Base-by-base conservation (phyloP, 352 stramenopile genomes). In the Achlya hypogyna region DNA sequence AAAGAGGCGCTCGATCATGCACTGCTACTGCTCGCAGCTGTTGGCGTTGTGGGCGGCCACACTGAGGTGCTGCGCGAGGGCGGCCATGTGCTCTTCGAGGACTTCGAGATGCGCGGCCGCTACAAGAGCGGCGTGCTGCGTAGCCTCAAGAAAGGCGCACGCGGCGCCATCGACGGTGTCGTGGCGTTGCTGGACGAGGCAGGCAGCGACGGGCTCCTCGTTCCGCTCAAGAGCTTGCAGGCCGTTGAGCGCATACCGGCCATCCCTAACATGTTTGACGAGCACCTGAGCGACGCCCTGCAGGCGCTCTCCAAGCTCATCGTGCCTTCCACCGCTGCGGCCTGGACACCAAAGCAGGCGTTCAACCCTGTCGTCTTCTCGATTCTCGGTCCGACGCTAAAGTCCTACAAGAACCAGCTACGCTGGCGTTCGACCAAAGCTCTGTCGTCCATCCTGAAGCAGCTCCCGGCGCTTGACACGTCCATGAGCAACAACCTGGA, bases 381-480 rank as follows among this genome's bases (percentile, higher is more conserved):
- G 22, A 77, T 91, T 28, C 63, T 93, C 2, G 72, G 82, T 3
- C 72, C 66, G 10, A 74, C 76, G 14, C 60, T 93, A n/a, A 81
- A 78, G 12, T 80, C 81, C 45, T 91, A 80, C 73, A 90, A 86
- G 18, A 83, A 88, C 51, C 83, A 95, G 54, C 65, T 95, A 10
- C 82, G 87, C 64, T 95, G 86, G 86, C 69, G 84, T 16, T 75
- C 86, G 14, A 85, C 80, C 0, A 93, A 91, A 69, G 86, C 86
- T 5, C 69, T 95, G 8, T 73, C 78, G 0, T 80, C 74, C 0
- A 53, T 93, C 54, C 70, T 93, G 20, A 89, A 87, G 65, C 86
- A 95, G 47, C 78, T 91, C 35, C 71, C 86, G 0, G 67, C 64
- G 0, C 62, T 89, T 1, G 78, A 63, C 16, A 69, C 70, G n/a